Evolutionary conservation across 164 flowering plant species (phyloP), one percentile per base, ranked within the genome.

Genomic region (Euptelea pleiosperma): DNA sequence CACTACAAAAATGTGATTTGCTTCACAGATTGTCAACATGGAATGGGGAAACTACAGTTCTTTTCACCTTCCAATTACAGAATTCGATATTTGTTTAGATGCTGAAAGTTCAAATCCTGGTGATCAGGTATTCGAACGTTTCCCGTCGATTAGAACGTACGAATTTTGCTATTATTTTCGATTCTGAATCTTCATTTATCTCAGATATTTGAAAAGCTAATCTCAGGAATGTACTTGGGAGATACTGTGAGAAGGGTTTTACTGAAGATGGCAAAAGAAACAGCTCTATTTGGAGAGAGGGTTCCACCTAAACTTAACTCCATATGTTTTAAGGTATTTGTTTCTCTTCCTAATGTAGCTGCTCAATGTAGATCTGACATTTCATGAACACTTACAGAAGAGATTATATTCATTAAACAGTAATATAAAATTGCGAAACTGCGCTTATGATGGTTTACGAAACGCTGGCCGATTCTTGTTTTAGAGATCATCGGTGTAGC

Each of bases 141-240:
- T 18, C 15, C 6, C 40, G 19, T 8, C 19, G 11, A 24, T 8
- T 6, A 10, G 22, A 34, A 19, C 10, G 16, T 36, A 24, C 4
- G 8, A 19, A 35, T 35, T 22, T 33, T 21, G 0, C 3, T 24
- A 9, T 21, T 1, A 15, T n/a, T 45, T 31, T 40, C 10, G 35
- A 24, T 60, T 19, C 25, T 36, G 10, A 8, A 21, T 26, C 28
- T 60, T 10, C 35, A 8, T 52, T 40, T 58, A 0, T 51, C 15
- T 63, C 75, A 78, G 86, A 77, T 67, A 0, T 83, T 78, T 64
- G 89, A 79, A 25, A 87, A 83, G 79, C 71, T 85, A 16, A 56
- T 78, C 22, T 80, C 90, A 26, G 88, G 88, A 42, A 76, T 69
- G 73, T 79, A 82, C 52, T 57, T 85, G 61, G 90, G 92, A 53